phyloP scores from a whole-genome alignment of 176 grass and related monocot genomes.

The Calamus simplicifolius region DNA sequence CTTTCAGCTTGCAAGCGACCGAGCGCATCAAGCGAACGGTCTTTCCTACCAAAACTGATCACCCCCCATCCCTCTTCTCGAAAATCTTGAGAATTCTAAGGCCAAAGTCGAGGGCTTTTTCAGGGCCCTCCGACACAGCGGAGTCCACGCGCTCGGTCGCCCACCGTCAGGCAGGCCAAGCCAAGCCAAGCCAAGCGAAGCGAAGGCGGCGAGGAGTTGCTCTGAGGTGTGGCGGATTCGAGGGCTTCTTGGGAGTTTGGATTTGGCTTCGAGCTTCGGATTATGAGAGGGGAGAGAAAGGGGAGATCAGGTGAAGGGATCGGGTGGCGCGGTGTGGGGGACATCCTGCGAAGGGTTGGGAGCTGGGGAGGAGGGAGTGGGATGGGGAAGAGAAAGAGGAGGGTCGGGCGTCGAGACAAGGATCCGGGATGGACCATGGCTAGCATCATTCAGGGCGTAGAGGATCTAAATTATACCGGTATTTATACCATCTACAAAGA shows the following conservation, averaged over 20 bases:
- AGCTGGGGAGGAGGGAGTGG: no score
- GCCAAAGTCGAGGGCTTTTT: slow-evolving; percentile 41
- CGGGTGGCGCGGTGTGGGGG: no score
- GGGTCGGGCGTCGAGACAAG: no score
- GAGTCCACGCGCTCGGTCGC: slow-evolving; percentile 40
- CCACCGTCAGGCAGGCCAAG: slow-evolving; percentile 25
- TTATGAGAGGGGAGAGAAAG: not conserved
- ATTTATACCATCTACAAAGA: no score
- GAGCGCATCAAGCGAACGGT: slow-evolving; percentile 46
- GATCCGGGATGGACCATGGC: no score
- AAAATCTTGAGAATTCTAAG: slow-evolving; percentile 40
- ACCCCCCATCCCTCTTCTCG: slow-evolving; percentile 49
- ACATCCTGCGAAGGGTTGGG: no score
- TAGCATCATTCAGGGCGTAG: no score
- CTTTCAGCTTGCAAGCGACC: slow-evolving; percentile 35
- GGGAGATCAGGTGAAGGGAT: not conserved
- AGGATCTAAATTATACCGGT: no score
- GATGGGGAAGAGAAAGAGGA: no score
- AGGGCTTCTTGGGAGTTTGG: slow-evolving; percentile 29
- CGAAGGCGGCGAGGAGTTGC: slow-evolving; percentile 16
- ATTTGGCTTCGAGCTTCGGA: slow-evolving; percentile 3
- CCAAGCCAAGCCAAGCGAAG: slow-evolving; percentile 12
- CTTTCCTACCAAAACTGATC: slow-evolving; percentile 50
- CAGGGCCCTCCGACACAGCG: slow-evolving; percentile 16
- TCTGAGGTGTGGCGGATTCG: slow-evolving; percentile 5